Base-by-base conservation (phyloP, 31 red algal genomes). In the Odonthalia washingtoniensis region DNA sequence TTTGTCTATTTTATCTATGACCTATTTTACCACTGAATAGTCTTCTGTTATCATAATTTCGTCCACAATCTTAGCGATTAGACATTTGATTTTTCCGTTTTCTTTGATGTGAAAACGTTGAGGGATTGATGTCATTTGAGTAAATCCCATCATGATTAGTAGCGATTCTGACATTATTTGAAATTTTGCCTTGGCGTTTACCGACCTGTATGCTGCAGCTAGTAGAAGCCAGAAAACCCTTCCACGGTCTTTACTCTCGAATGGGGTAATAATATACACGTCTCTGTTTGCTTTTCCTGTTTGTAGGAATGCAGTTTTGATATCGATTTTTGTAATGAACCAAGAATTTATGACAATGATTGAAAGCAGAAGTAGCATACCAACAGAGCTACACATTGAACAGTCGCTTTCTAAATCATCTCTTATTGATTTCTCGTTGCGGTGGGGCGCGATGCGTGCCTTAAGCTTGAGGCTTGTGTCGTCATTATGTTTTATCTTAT, bases 101-200 rank as follows among this genome's bases (percentile, higher is more conserved):
- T 68, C 36, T 34, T 28, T 34, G 5, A 34, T 68, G 64, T 34
- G 31, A 75, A 75, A 75, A 28, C 39, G 38, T 38, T 75, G 72
- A 34, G 72, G 72, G 26, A 75, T 30, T n/a, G 28, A 37, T 38
- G 72, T 34, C 27, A 37, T 42, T 27, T 26, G 72, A 37, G 28
- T 26, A n/a, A 75, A 38, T 39, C 72, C 72, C 39, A 75, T 34
- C 24, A 42, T 40, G 24, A 42, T 40, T 34, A 37, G 44, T 34
- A 38, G 24, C 37, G 32, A 65, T 36, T 81, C 78, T 41, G 35
- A 41, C 32, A 65, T 36, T 12, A 1, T 41, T 61, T 78, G 74
- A 0, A 39, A 78, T 78, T 78, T 78, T 33, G 74, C 36, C 44
- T 78, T 78, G 44, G 74, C 74, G 30, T 78, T 78, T 45, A 46